A percentile compares a stretch with the other conserved stretches of the same genome.
These are phyloP conservation scores for Cryptosporidium viatorum DNA, from an alignment of 169 alveolate species.

Conservation along the genomic window DNA sequence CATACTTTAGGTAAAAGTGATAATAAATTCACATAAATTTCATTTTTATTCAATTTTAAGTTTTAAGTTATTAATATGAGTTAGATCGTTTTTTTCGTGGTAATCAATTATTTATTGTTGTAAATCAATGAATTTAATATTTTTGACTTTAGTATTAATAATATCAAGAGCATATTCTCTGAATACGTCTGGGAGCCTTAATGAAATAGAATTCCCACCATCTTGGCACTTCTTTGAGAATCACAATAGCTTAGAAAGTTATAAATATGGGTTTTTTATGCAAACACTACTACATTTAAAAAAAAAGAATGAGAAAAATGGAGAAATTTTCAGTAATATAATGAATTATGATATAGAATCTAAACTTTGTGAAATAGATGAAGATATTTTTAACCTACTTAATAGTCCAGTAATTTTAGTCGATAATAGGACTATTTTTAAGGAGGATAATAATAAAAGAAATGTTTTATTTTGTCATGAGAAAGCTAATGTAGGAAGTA, in stretches of 20 bases:
- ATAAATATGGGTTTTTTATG: slow-evolving; percentile 54
- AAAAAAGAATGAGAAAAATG: background rate
- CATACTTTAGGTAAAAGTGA: slow-evolving; percentile 9
- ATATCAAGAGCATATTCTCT: background rate
- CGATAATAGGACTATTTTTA: background rate
- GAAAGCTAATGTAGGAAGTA: background rate
- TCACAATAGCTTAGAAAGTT: slow-evolving; percentile 49
- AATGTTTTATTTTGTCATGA: slow-evolving; percentile 9
- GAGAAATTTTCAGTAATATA: background rate
- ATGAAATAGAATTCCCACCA: slow-evolving; percentile 64
- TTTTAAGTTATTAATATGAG: background rate
- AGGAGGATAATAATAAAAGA: background rate
- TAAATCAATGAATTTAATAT: background rate
- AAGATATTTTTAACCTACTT: background rate
- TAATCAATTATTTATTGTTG: background rate
- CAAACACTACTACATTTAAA: slow-evolving; percentile 1
- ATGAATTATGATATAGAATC: slow-evolving; percentile 8
- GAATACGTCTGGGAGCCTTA: background rate
- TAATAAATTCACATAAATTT: background rate
- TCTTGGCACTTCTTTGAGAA: slow-evolving; percentile 76
- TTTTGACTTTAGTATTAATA: slow-evolving; percentile 4
- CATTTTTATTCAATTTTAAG: background rate
- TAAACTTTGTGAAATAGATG: slow-evolving; percentile 5
- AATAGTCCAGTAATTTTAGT: slow-evolving; percentile 17
- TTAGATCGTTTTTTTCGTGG: background rate